Evolutionary conservation across 331 rosid genomes (phyloP).

Genomic region (Pyracantha coccinea): DNA sequence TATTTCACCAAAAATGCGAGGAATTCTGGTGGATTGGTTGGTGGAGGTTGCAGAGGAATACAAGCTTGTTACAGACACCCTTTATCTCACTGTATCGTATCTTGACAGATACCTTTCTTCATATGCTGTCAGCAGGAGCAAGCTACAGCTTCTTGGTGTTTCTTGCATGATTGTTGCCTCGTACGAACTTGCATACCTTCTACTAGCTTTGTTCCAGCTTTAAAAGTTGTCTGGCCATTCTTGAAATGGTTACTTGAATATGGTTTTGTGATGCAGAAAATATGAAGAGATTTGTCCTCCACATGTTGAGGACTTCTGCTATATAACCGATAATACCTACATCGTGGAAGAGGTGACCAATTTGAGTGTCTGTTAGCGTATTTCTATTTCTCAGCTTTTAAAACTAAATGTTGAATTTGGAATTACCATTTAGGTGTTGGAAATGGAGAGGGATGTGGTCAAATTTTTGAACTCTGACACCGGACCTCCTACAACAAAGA

Average conservation of each 20-base stretch:
- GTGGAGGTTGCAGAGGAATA: conserved; percentile 22
- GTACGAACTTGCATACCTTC: background rate
- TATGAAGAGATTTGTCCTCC: conserved; percentile 29
- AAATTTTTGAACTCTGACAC: conserved; percentile 12
- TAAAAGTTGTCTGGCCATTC: background rate
- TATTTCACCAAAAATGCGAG: conserved; percentile 16
- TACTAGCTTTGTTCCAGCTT: background rate
- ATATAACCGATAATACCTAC: conserved; percentile 30
- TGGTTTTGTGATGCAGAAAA: conserved; percentile 20
- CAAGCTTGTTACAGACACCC: conserved; percentile 22
- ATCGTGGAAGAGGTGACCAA: conserved; percentile 16
- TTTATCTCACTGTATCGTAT: conserved; percentile 22
- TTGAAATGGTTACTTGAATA: background rate
- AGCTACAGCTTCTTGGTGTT: conserved; percentile 32
- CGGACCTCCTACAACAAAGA: conserved; percentile 20
- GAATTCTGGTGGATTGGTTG: conserved; percentile 30
- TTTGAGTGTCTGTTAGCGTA: background rate
- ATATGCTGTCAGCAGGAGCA: conserved; percentile 1
- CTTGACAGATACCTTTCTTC: conserved; percentile 31
- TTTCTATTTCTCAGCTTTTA: background rate
- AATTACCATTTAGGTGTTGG: conserved; percentile 7
- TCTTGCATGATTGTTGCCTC: conserved; percentile 31
- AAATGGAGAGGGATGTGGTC: conserved; percentile 26
- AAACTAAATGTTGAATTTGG: background rate
- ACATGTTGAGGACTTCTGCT: conserved; percentile 20